Evolutionary conservation across 441 rosid genomes (phyloP).

Genomic region (Adansonia madagascariensis): DNA sequence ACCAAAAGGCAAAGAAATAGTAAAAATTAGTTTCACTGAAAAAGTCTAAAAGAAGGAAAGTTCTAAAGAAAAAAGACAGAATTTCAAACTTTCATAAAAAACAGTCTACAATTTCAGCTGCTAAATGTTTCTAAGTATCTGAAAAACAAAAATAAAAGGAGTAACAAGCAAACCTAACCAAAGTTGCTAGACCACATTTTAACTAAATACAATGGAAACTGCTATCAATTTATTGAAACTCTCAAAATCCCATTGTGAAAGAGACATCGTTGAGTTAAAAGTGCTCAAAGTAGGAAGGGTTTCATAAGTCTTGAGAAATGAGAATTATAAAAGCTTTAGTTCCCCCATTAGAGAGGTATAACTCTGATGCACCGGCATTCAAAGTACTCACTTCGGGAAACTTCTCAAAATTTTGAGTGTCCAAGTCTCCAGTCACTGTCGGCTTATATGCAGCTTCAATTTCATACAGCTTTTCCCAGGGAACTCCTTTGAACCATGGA

Average conservation of each 20-base stretch:
- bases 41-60: not conserved
- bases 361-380: constrained; percentile 32
- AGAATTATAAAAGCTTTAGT: not conserved
- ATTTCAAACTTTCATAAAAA: not conserved
- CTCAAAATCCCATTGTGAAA: not conserved
- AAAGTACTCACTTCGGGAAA: constrained; percentile 82
- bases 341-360: constrained; percentile 5
- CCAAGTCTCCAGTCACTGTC: constrained; percentile 76
- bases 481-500: constrained; percentile 72
- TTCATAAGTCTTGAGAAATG: constrained; percentile 1
- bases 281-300: constrained; percentile 1
- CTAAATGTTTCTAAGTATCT: not conserved
- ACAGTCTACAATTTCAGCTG: not conserved
- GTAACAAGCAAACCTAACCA: not conserved
- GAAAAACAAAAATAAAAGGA: not conserved
- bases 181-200: not conserved
- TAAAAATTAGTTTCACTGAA: not conserved
- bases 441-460: constrained; percentile 85
- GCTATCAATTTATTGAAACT: constrained; percentile 1
- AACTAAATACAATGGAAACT: not conserved
- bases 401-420: constrained; percentile 96
- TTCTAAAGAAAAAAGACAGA: not conserved
- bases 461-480: constrained; percentile 87
- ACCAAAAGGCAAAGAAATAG: constrained; percentile 32
- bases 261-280: not conserved